phyloP scores from a whole-genome alignment of 306 rosid species.

The Fragaria vesca region DNA sequence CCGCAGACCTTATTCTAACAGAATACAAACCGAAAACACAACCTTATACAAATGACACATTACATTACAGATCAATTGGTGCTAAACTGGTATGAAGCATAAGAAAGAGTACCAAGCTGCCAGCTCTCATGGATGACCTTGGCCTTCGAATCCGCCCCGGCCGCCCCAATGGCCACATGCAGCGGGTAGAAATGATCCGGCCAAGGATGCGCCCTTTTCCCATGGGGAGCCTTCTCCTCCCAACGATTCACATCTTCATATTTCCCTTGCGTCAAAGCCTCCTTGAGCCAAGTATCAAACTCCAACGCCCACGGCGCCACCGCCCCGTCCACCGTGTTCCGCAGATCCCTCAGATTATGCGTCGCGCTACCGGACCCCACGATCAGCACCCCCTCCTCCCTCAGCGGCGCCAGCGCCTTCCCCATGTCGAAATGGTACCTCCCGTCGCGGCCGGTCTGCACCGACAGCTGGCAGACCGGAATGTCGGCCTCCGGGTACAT shows the following conservation, averaged over 20 bases:
- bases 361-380: constrained; percentile 82
- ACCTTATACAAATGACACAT: not conserved
- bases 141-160: constrained; percentile 55
- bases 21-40: not conserved
- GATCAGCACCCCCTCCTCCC: constrained; percentile 69
- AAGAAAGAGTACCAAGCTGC: constrained; percentile 56
- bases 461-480: constrained; percentile 80
- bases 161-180: constrained; percentile 85
- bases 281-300: constrained; percentile 76
- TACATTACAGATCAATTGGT: not conserved
- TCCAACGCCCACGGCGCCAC: constrained; percentile 63
- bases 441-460: constrained; percentile 54
- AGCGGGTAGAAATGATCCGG: constrained; percentile 81
- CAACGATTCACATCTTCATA: constrained; percentile 75
- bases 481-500: constrained; percentile 88
- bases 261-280: constrained; percentile 69
- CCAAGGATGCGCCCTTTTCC: constrained; percentile 71
- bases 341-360: constrained; percentile 57
- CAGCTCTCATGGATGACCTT: constrained; percentile 65
- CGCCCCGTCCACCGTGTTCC: not conserved
- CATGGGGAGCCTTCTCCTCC: constrained; percentile 64
- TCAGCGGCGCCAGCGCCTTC: constrained; percentile 72
- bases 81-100: constrained; percentile 72
- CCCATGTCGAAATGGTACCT: constrained; percentile 65
- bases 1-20: not conserved